These are phyloP conservation scores for Neocatenulostroma microsporum DNA, from an alignment of 2,329 filamentous ascomycete genomes.

Conservation along the genomic window DNA sequence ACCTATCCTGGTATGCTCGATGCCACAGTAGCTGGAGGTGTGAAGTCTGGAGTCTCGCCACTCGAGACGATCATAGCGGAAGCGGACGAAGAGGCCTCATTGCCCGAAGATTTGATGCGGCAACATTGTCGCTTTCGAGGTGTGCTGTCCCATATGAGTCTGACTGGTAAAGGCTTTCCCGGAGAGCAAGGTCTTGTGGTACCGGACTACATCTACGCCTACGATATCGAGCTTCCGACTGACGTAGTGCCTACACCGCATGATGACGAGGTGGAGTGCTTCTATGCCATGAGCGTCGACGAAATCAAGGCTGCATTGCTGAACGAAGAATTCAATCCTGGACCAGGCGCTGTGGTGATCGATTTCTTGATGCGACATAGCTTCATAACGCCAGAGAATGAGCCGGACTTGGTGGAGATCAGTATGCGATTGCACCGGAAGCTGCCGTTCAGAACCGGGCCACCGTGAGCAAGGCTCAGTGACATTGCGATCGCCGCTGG, in stretches of 20 bases:
- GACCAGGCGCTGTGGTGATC: constrained; percentile 73
- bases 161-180: constrained; percentile 26
- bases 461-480: too few species aligned
- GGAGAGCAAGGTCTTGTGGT: constrained; percentile 68
- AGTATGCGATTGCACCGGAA: constrained; percentile 64
- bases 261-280: constrained; percentile 83
- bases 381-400: constrained; percentile 62
- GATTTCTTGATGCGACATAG: constrained; percentile 87
- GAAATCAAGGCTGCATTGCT: constrained; percentile 64
- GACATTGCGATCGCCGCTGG: too few species aligned
- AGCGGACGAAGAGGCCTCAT: constrained; percentile 74
- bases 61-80: constrained; percentile 80
- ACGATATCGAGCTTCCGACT: constrained; percentile 69
- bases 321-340: constrained; percentile 78
- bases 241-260: constrained; percentile 67
- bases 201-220: constrained; percentile 87
- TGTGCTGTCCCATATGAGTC: constrained; percentile 73
- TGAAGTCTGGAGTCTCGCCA: constrained; percentile 70
- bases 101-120: constrained; percentile 60
- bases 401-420: constrained; percentile 71
- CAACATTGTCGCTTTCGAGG: constrained; percentile 36
- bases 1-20: constrained; percentile 88
- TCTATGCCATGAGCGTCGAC: constrained; percentile 68
- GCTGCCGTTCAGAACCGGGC: constrained; percentile 54
- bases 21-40: constrained; percentile 83